Evolutionary conservation across 495 filamentous ascomycete species (phyloP), one percentile per base, ranked within the genome.

Genomic region (Glonium stellatum): DNA sequence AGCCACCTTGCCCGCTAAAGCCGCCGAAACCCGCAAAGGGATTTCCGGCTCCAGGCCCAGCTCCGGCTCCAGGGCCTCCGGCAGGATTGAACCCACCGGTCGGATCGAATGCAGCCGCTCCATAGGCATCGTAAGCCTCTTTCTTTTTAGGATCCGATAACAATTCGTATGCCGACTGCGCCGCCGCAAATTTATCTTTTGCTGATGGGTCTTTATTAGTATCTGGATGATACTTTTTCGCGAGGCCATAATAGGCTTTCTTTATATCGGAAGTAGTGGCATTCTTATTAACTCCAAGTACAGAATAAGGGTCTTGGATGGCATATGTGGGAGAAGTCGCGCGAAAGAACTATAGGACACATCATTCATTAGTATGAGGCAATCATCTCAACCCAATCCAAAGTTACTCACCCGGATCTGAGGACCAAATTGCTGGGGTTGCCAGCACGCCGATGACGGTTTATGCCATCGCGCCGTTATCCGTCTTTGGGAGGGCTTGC

Each of bases 151-250:
- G 78, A 70, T 98, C 91, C 36, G 88, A 91, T 4, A 98, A 79
- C 37, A 97, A 75, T 71, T 98, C 93, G 70, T 97, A 98, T 1
- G 93, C 88, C 1, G 86, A 78, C 71, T 97, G 93, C 55, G 93
- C 87, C 62, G 96, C 93, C 47, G 84, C 78, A 69, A 98, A 98
- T 67, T 88, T 92, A 55, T 97, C 93, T 71, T 97, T 97, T 34
- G 93, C 92, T 6, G 76, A 77, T 8, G 90, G 70, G 54, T 96
- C 93, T 74, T 97, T 98, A 77, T 96, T 97, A 39, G 93, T 96
- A 72, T 98, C 93, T 8, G 93, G 93, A 67, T 98, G 93, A 70
- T 84, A 98, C 70, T 97, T 97, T 75, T 97, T 97, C n/a, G 93
- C 93, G 61, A 96, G 77, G 55, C 90, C 86, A 72, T 98, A 98